A percentile compares a stretch with the other conserved stretches of the same genome.
phyloP scores from a whole-genome alignment of 164 flowering plant species.

The Warburgia ugandensis region DNA sequence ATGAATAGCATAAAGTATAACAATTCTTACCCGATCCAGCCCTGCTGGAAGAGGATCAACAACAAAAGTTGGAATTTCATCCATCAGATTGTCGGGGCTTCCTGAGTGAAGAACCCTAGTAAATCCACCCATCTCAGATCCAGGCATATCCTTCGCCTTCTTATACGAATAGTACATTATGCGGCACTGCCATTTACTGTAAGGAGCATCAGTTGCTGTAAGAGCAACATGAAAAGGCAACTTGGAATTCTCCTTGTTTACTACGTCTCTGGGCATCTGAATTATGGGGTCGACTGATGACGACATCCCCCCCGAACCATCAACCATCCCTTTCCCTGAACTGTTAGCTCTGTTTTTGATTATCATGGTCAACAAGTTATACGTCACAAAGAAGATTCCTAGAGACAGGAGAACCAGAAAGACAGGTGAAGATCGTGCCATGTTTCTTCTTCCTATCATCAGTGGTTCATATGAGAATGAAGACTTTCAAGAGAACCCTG shows the following conservation, averaged over 20 bases:
- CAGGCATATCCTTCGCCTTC: constrained; percentile 67
- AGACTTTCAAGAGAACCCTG: too few relatives aligned
- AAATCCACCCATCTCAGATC: constrained; percentile 90
- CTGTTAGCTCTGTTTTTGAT: constrained; percentile 29
- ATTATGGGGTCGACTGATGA: constrained; percentile 42
- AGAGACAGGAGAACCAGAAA: constrained; percentile 38
- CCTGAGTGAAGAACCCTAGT: constrained; percentile 92
- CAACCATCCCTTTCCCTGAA: constrained; percentile 12
- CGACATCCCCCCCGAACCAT: too few relatives aligned
- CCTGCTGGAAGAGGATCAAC: constrained; percentile 94
- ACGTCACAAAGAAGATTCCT: constrained; percentile 51
- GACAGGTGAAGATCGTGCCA: constrained; percentile 40
- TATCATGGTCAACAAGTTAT: constrained; percentile 44
- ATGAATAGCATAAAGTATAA: too few relatives aligned
- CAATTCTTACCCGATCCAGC: constrained; percentile 61
- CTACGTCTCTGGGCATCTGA: constrained; percentile 46
- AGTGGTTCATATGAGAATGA: too few relatives aligned
- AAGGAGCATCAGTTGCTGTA: constrained; percentile 82
- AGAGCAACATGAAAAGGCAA: constrained; percentile 72
- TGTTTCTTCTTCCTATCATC: constrained; percentile 9
- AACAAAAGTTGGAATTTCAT: constrained; percentile 86
- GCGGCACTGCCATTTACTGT: constrained; percentile 92
- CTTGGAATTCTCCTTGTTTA: constrained; percentile 16
- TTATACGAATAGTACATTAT: constrained; percentile 96
- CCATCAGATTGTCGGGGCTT: constrained; percentile 73